Conservation (phyloP, 2,329 filamentous ascomycete species). For the Fusarium sterilihyphosum region DNA sequence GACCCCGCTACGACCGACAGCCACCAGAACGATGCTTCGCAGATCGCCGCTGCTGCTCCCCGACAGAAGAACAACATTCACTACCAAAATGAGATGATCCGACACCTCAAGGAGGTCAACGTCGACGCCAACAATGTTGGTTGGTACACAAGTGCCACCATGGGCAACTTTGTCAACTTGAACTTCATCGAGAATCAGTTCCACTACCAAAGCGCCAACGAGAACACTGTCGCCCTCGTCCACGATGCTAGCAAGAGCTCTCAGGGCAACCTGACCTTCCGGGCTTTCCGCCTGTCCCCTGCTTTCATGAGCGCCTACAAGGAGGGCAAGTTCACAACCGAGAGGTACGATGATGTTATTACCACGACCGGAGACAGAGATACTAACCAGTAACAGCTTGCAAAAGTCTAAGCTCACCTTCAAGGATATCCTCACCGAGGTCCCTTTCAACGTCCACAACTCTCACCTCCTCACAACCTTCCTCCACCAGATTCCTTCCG, state of each 20-base stretch:
- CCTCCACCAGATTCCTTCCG: constrained; percentile 86
- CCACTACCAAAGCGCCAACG: constrained; percentile 96
- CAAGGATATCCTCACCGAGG: constrained; percentile 91
- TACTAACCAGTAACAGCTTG: constrained; percentile 65
- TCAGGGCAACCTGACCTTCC: constrained; percentile 87
- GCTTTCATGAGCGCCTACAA: constrained; percentile 92
- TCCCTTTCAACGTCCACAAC: constrained; percentile 92
- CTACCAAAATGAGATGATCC: constrained; percentile 98
- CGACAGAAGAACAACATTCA: constrained; percentile 87
- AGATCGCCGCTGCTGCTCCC: constrained; percentile 85
- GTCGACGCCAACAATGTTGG: constrained; percentile 97
- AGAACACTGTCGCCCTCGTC: constrained; percentile 86
- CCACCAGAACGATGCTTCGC: constrained; percentile 80
- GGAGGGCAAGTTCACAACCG: constrained; percentile 97
- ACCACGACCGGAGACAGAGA: neutral
- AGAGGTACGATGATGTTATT: constrained; percentile 71
- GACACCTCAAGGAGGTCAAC: constrained; percentile 95
- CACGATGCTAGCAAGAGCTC: constrained; percentile 96
- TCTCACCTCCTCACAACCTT: constrained; percentile 96
- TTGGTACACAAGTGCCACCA: constrained; percentile 98
- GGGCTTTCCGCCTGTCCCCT: constrained; percentile 89
- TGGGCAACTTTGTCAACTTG: constrained; percentile 97
- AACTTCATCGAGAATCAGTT: constrained; percentile 98
- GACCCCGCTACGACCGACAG: constrained; percentile 75
- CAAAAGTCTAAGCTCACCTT: constrained; percentile 94